Evolutionary conservation across 768 basidiomycete genomes (phyloP), one percentile per base, ranked within the genome.

Genomic region (Russula griseocarnosa): DNA sequence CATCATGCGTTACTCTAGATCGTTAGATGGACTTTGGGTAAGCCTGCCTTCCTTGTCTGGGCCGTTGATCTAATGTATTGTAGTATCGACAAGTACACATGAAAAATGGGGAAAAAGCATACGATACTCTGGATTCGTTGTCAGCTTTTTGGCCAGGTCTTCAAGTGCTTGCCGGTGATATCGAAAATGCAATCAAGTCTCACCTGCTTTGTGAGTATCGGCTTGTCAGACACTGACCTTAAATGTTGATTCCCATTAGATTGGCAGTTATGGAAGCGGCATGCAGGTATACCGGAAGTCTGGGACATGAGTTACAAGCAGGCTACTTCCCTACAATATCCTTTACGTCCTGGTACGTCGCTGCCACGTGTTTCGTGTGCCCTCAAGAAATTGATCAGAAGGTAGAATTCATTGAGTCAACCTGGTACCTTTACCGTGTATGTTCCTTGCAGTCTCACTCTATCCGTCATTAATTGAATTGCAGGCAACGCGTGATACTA

Each of bases 71-170:
- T 36, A 42, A 65, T 60, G 22, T 60, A 51, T 49, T 10, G 44
- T 70, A 97, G 95, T 98, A 87, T 78, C 89, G 91, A 51, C 85
- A 82, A 26, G 85, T 94, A n/a, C 85, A 92, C 62, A 90, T 94
- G 8, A 62, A 69, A 55, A 73, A 73, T 22, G 75, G 95, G 22
- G 87, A 91, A 63, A 78, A 85, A 6, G 80, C 86, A 8, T 91
- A 87, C 70, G 76, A 80, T 51, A 88, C 86, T n/a, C 79, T 96
- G n/a, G 97, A 99, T 73, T 97, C 94, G 2, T 77, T 99, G 18
- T 92, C 94, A 2, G 94, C 97, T 1, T 99, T 98, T 74, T 94
- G 95, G 86, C 93, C 96, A n/a, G 97, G 95, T 24, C 78, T 98
- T 18, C 96, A 97, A 75, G 90, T 94, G 11, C 76, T 93, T 14